Evolutionary conservation across 495 filamentous ascomycete genomes (phyloP), one percentile per base, ranked within the genome.

Genomic region (Hapsidospora chrysogenum): DNA sequence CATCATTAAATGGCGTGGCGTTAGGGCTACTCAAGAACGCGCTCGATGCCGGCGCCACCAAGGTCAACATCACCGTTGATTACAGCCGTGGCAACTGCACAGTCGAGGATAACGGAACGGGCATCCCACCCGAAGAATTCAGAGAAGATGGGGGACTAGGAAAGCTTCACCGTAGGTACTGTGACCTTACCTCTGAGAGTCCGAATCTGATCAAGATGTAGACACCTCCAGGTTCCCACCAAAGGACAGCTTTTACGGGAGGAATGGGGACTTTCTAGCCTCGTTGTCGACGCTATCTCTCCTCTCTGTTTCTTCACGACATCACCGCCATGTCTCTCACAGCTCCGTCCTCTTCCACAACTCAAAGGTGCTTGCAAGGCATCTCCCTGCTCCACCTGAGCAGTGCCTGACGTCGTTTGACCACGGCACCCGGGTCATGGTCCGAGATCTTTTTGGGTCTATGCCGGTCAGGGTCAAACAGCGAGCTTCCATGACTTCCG

Each of bases 381-480:
- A 78, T 35, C 54, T 64, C 1, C 80, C 82, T 16, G 74, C 80
- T 2, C 67, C 72, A 2, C 41, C 58, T 3, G 66, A 78, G 26
- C 70, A 83, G 21, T 58, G 63, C 18, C 41, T 89, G 3, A 45
- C 56, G 6, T 54, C 54, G 42, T 61, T 64, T 34, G 43, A 57
- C 10, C 77, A 83, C 55, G 92, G 89, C 4, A 94, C 87, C 1
- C 64, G 75, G 31, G 74, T 89, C 7, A 69, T 66, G 3, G 81
- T 95, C 2, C 74, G 81, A 41, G 80, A 93, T 47, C 62, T 97
- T 9, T 96, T 95, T 54, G 89, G 87, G 1, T 85, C 83, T 32
- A 85, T 97, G 77, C 89, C 89, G 2, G 89, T 97, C 9, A 78
- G 92, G n/a, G 76, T 95, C 15, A 93, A 89, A 54, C 80, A 80